Evolutionary conservation across 805 yeast genomes (phyloP), one percentile per base, ranked within the genome.

Genomic region (Candida pini): DNA sequence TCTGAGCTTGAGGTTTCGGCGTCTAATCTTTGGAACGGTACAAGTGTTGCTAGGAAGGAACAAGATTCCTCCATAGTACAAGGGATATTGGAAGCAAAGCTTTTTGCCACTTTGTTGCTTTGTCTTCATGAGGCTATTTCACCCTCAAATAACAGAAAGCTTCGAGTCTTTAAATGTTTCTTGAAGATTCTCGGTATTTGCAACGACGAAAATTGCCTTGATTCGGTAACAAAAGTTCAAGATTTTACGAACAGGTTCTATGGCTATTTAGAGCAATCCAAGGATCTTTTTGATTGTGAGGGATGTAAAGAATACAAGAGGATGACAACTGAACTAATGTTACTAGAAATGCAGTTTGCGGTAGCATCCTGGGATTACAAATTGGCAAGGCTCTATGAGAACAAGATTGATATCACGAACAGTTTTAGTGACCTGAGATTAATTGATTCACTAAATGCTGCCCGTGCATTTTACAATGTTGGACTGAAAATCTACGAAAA

Each of bases 11-110:
- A 50, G 17, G 16, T 18, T 6, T 26, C 40, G 20, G 56, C 63
- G 1, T 53, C 64, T 10, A 51, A 44, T 12, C 34, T 64, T 9
- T 68, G 72, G 72, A 68, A 67, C 38, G 32, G 54, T 1, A 38
- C 58, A 1, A 40, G 61, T 1, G 34, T 64, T 10, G 36, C 56
- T 4, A 38, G 49, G 34, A 61, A 53, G 29, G 30, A 28, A 5
- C 10, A 6, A 49, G 31, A n/a, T 19, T 40, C n/a, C 9, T 8
- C 0, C 35, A 40, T 6, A 30, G 31, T 0, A 29, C 44, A 16
- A 33, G 38, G 15, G 0, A 25, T 55, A 3, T 31, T 48, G 2
- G 41, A 36, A 21, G 41, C 53, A 9, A 60, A 54, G 31, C 41
- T 56, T 20, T 63, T 62, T 43, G 45, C 60, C 1, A 40, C 60